Evolutionary conservation across 1,284 basidiomycete species (phyloP).

Genomic region (Microbotryum lychnidis-dioicae): DNA sequence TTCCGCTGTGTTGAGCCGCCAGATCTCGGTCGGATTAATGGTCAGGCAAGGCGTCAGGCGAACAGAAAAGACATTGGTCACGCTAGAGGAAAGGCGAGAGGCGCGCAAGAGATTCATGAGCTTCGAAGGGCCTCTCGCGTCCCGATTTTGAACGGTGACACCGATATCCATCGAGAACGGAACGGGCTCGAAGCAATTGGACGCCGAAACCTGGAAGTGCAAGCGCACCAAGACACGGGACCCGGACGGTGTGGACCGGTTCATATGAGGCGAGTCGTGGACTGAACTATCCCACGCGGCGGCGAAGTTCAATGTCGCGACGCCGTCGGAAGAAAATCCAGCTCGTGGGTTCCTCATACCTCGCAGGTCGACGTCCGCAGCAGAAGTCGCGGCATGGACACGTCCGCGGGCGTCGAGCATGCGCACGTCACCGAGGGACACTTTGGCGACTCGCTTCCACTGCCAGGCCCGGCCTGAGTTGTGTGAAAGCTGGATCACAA

Average conservation of each 20-base stretch:
- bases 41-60: constrained; percentile 75
- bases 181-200: constrained; percentile 71
- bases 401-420: constrained; percentile 76
- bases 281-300: constrained; percentile 89
- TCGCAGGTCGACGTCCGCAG: constrained; percentile 54
- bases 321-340: constrained; percentile 57
- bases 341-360: constrained; percentile 45
- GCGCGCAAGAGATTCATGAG: constrained; percentile 66
- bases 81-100: constrained; percentile 51
- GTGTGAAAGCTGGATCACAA: constrained; percentile 68
- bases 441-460: constrained; percentile 69
- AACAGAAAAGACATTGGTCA: constrained; percentile 42
- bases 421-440: constrained; percentile 73
- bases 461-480: constrained; percentile 81
- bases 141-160: constrained; percentile 74
- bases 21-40: constrained; percentile 77
- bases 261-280: constrained; percentile 78
- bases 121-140: constrained; percentile 72
- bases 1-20: constrained; percentile 86
- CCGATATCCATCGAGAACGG: constrained; percentile 80
- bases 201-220: constrained; percentile 69
- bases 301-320: constrained; percentile 57
- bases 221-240: constrained; percentile 74
- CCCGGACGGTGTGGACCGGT: constrained; percentile 67
- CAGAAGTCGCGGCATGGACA: constrained; percentile 62